Conservation (phyloP, 129 eudicot species). For the Arctium minus region DNA sequence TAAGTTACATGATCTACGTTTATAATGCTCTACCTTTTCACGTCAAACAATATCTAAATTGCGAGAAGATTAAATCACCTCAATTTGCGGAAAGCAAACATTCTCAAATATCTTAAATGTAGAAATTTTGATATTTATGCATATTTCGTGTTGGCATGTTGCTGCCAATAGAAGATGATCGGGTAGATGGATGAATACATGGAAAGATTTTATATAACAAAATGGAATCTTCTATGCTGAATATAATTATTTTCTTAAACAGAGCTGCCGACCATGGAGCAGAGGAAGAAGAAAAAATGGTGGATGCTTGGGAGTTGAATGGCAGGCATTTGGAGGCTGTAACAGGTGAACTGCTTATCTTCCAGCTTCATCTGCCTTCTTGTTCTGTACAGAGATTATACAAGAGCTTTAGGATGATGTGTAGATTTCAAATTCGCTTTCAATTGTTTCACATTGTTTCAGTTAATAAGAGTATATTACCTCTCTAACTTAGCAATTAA, state of each 20-base stretch:
- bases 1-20: conserved; percentile 8
- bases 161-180: too few species aligned
- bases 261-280: conserved; percentile 31
- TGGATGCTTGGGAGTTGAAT: conserved; percentile 38
- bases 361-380: not conserved
- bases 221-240: not conserved
- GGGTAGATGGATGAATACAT: too few species aligned
- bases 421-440: conserved; percentile 12
- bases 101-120: not conserved
- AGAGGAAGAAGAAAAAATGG: conserved; percentile 39
- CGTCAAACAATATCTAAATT: not conserved
- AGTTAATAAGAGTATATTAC: not conserved
- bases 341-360: not conserved
- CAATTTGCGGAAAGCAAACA: not conserved
- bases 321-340: not conserved
- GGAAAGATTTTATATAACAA: not conserved
- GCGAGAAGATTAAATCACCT: not conserved
- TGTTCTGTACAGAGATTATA: not conserved
- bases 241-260: conserved; percentile 7
- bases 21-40: not conserved
- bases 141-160: too few species aligned
- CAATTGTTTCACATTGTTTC: conserved; percentile 6
- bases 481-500: not conserved
- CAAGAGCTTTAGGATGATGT: conserved; percentile 12
- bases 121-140: too few species aligned